phyloP scores from a whole-genome alignment of 495 filamentous ascomycete genomes.

The Penicillium diatomitis region DNA sequence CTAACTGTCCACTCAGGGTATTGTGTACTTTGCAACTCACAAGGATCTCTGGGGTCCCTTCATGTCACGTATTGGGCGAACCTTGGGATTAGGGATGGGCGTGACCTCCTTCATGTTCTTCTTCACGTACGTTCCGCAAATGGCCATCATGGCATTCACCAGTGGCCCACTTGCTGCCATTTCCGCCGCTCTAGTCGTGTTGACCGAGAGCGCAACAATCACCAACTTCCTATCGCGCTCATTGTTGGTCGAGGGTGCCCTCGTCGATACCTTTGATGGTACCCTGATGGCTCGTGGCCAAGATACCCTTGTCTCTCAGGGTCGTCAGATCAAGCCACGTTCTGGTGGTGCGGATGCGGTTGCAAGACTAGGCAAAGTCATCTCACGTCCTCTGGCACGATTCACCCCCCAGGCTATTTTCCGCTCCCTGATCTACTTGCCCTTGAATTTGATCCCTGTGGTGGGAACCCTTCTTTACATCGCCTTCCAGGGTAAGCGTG shows the following conservation, averaged over 20 bases:
- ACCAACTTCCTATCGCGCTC: constrained; percentile 63
- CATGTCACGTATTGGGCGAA: constrained; percentile 56
- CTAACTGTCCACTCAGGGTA: constrained; percentile 41
- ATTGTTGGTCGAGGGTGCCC: constrained; percentile 67
- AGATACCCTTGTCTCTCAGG: constrained; percentile 53
- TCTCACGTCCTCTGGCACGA: constrained; percentile 58
- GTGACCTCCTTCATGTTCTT: constrained; percentile 74
- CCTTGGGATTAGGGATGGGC: constrained; percentile 57
- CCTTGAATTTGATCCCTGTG: constrained; percentile 85
- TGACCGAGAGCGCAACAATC: constrained; percentile 74
- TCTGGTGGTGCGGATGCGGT: constrained; percentile 36
- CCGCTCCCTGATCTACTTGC: constrained; percentile 67
- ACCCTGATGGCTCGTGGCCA: constrained; percentile 51
- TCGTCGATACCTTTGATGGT: constrained; percentile 89
- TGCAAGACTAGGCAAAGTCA: constrained; percentile 60
- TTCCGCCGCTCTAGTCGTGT: constrained; percentile 65
- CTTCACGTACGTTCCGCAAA: constrained; percentile 85
- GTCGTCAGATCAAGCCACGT: constrained; percentile 57
- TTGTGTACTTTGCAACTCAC: constrained; percentile 59
- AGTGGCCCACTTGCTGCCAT: constrained; percentile 73
- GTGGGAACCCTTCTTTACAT: constrained; percentile 78
- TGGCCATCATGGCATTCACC: constrained; percentile 65
- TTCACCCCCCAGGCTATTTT: constrained; percentile 58
- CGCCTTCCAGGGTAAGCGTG: constrained; percentile 55
- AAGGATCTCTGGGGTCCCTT: constrained; percentile 54